These are phyloP conservation scores for Scedosporium aurantiacum DNA, from an alignment of 2,329 filamentous ascomycete species.

Conservation along the genomic window DNA sequence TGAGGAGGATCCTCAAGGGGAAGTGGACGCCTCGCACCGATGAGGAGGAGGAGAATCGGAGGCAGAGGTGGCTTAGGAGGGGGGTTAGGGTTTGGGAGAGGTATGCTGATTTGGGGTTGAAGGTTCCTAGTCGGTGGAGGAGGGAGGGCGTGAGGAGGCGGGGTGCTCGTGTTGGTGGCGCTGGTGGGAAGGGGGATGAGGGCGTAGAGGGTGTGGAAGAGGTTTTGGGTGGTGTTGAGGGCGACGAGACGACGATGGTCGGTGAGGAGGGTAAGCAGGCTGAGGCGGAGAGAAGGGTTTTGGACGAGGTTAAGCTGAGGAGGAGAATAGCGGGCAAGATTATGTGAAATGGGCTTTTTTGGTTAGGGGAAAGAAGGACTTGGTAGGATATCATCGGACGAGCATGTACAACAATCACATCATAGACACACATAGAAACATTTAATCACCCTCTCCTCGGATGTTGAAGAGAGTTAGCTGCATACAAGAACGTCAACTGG, in stretches of 20 bases:
- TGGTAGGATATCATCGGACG: background rate
- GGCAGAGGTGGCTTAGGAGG: constrained; percentile 50
- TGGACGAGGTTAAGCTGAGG: constrained; percentile 1
- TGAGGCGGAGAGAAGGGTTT: background rate
- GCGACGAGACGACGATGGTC: background rate
- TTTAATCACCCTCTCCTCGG: background rate
- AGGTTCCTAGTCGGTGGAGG: constrained; percentile 51
- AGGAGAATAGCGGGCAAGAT: constrained; percentile 7
- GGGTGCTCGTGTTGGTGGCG: background rate
- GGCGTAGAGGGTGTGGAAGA: constrained; percentile 3
- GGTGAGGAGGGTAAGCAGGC: background rate
- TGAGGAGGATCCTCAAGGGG: constrained; percentile 73
- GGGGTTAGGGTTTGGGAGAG: constrained; percentile 49
- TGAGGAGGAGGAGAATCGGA: constrained; percentile 46
- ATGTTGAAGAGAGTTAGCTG: background rate
- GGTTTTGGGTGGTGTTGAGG: background rate
- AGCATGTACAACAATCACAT: background rate
- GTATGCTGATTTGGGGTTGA: constrained; percentile 49
- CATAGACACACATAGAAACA: background rate
- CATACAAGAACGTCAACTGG: no score
- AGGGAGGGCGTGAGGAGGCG: constrained; percentile 32
- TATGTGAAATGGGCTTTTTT: constrained; percentile 1
- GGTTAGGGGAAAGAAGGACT: background rate
- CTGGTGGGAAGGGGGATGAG: background rate
- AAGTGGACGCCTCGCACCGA: constrained; percentile 56